Conservation (phyloP, 177 flowering plant genomes). For the Vitis hybrid region DNA sequence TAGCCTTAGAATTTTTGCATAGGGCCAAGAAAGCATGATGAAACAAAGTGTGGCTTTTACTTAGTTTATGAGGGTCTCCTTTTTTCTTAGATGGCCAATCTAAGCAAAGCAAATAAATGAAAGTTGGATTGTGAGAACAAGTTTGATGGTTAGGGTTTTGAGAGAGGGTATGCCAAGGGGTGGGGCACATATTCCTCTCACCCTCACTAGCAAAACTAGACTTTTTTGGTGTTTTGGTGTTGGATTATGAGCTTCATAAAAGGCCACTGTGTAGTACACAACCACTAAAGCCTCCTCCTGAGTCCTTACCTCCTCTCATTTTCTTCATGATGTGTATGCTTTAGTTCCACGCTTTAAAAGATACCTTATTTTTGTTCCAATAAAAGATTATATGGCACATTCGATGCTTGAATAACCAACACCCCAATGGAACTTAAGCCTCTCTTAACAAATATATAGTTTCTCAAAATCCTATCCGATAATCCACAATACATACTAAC, state of each 20-base stretch:
- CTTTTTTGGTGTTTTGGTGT: neutral
- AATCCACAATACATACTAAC: too few relatives aligned
- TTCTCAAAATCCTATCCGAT: too few relatives aligned
- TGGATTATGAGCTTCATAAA: neutral
- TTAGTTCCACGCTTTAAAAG: too few relatives aligned
- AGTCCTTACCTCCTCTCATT: too few relatives aligned
- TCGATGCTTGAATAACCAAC: too few relatives aligned
- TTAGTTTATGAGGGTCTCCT: slow-evolving; percentile 6
- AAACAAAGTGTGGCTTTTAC: slow-evolving; percentile 8
- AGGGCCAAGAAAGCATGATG: slow-evolving; percentile 8
- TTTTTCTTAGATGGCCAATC: slow-evolving; percentile 13
- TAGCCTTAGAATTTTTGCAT: neutral
- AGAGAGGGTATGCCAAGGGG: slow-evolving; percentile 11
- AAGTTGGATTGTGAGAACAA: slow-evolving; percentile 19
- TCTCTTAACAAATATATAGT: too few relatives aligned
- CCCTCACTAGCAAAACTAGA: neutral
- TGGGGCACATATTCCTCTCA: slow-evolving; percentile 25
- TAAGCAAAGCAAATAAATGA: neutral
- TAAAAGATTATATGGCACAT: too few relatives aligned
- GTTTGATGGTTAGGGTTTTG: slow-evolving; percentile 27
- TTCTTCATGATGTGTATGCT: too few relatives aligned
- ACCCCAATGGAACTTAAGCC: too few relatives aligned
- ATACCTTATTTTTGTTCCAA: too few relatives aligned
- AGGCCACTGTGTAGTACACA: neutral
- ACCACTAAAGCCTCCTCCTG: too few relatives aligned